These are phyloP conservation scores for Alternaria atra DNA, from an alignment of 2,329 filamentous ascomycete species.

Conservation along the genomic window DNA sequence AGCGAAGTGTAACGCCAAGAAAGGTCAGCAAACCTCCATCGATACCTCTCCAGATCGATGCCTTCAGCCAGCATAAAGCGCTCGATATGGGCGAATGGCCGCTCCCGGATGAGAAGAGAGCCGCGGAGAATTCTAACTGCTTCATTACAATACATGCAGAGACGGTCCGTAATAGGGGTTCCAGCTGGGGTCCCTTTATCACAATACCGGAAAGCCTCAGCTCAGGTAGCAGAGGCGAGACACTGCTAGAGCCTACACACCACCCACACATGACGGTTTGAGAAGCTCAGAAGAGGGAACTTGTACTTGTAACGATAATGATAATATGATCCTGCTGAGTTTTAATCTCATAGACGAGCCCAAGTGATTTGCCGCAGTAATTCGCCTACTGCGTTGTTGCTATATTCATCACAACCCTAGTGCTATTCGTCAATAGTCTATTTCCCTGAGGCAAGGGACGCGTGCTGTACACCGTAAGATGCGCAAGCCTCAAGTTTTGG, in stretches of 20 bases:
- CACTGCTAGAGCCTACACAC: slow-evolving; percentile 22
- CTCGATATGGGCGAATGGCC: slow-evolving; percentile 33
- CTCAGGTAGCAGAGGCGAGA: slow-evolving; percentile 32
- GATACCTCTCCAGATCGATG: slow-evolving; percentile 6
- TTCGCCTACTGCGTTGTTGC: slow-evolving; percentile 27
- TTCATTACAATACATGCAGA: slow-evolving; percentile 15
- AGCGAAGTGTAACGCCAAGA: slow-evolving; percentile 16
- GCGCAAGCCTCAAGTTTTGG: background rate
- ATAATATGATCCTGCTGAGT: background rate
- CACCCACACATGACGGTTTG: slow-evolving; percentile 28
- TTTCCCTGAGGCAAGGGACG: too few species aligned
- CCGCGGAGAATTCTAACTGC: background rate
- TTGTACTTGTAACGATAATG: slow-evolving; percentile 10
- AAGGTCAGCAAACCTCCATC: slow-evolving; percentile 26
- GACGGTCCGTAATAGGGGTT: slow-evolving; percentile 23
- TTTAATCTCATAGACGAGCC: background rate
- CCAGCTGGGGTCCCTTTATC: slow-evolving; percentile 45
- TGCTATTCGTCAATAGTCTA: background rate
- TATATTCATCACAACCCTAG: background rate
- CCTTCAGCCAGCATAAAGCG: slow-evolving; percentile 25
- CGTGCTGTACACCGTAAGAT: background rate
- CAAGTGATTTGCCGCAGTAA: slow-evolving; percentile 23
- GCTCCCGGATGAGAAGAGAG: slow-evolving; percentile 22
- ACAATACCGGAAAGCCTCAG: slow-evolving; percentile 46
- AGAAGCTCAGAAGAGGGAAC: background rate